Evolutionary conservation across 768 basidiomycete species (phyloP).

Genomic region (Termitomyces eurrhizus): DNA sequence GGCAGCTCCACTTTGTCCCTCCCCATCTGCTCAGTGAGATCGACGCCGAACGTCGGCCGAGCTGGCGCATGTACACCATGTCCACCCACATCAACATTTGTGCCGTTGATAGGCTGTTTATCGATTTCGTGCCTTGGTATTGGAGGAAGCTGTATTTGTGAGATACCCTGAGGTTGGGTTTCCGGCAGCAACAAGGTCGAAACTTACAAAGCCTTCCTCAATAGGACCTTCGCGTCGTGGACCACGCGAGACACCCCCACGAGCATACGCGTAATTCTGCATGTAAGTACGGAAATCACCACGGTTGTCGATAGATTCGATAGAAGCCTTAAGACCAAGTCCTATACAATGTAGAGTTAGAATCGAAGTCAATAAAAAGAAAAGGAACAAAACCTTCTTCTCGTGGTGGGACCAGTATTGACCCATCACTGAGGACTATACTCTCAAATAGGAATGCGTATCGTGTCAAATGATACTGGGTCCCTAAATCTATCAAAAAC

Average conservation of each 20-base stretch:
- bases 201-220: constrained; percentile 92
- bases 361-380: neutral
- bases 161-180: neutral
- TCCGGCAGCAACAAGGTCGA: constrained; percentile 1
- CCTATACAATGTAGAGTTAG: constrained; percentile 30
- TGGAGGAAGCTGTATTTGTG: constrained; percentile 51
- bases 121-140: constrained; percentile 40
- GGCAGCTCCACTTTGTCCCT: constrained; percentile 91
- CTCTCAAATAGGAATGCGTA: constrained; percentile 95
- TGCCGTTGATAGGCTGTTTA: constrained; percentile 21
- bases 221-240: constrained; percentile 84
- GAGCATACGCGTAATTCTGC: constrained; percentile 95
- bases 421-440: constrained; percentile 84
- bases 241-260: constrained; percentile 62
- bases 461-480: constrained; percentile 93
- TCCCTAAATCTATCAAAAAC: constrained; percentile 86
- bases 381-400: constrained; percentile 58
- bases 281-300: constrained; percentile 95
- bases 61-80: constrained; percentile 51
- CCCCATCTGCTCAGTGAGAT: constrained; percentile 90
- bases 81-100: constrained; percentile 40
- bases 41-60: constrained; percentile 85
- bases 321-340: constrained; percentile 80
- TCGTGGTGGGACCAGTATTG: constrained; percentile 69
- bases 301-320: constrained; percentile 91